Evolutionary conservation across 1,284 basidiomycete species (phyloP), one percentile per base, ranked within the genome.

Genomic region (Meira nashicola): DNA sequence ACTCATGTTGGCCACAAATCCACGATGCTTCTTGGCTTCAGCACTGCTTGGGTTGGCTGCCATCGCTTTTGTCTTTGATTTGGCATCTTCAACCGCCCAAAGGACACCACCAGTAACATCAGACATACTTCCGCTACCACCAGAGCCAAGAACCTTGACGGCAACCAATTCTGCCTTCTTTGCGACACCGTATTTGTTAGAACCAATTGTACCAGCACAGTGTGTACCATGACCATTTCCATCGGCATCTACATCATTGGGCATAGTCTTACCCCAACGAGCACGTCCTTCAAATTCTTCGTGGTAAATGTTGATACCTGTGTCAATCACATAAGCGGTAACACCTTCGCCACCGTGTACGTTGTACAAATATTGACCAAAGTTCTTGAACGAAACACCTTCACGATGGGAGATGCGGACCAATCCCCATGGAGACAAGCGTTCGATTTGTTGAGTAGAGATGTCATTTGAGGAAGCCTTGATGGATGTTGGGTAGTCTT

Each of bases 1-100:
- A 78, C 88, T 90, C 94, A 98, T 96, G 84, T 94, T 96, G 63
- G 90, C 92, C 67, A 97, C 93, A 41, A 92, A 94, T 40, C 94
- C 94, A 83, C 92, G 93, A 83, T 90, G 87, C 62, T 82, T 71
- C 68, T 70, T 70, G 64, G 87, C 87, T 76, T 83, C 85, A 57
- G 87, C 86, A n/a, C 83, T 84, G 54, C 79, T 81, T 59, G 81
- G 83, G 70, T 85, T 78, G 79, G 91, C 87, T 14, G 83, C 83
- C 19, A 81, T 82, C 44, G 89, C 86, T 12, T 64, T 60, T 21
- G 83, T 83, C 37, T 79, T 79, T 1, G 84, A 84, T 62, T 80
- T 79, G 28, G 92, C 89, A 23, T 84, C 76, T 48, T 83, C 80
- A 19, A 88, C 86, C 60, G 92, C 93, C 86, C 87, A 99, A 39